Evolutionary conservation across 2,329 filamentous ascomycete species (phyloP).

Genomic region (Ustulina deusta): DNA sequence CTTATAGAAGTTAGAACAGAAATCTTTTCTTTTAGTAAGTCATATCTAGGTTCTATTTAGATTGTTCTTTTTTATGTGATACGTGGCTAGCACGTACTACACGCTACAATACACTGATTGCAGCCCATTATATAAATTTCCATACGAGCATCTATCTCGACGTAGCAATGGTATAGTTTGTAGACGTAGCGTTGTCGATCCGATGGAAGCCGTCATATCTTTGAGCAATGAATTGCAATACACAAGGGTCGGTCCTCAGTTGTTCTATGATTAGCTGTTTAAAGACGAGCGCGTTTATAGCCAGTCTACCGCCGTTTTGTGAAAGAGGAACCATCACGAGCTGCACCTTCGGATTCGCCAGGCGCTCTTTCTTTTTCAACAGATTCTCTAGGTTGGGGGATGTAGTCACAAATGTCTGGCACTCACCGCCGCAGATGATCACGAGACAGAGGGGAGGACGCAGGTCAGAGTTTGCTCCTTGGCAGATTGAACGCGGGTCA

Average conservation of each 20-base stretch:
- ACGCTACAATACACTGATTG: too few relatives aligned
- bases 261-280: neutral
- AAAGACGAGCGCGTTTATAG: neutral
- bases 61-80: too few relatives aligned
- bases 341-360: neutral
- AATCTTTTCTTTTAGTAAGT: too few relatives aligned
- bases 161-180: constrained; percentile 10
- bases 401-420: neutral
- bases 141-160: constrained; percentile 7
- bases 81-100: too few relatives aligned
- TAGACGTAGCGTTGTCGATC: constrained; percentile 2
- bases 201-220: constrained; percentile 17
- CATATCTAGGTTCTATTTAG: too few relatives aligned
- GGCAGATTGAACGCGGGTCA: neutral
- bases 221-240: constrained; percentile 8
- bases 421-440: neutral
- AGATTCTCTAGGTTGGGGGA: neutral
- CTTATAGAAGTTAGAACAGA: too few relatives aligned
- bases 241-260: constrained; percentile 6
- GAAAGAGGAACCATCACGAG: constrained; percentile 6
- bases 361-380: neutral
- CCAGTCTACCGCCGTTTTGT: neutral
- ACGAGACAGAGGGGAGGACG: neutral
- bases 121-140: too few relatives aligned
- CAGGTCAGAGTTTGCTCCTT: neutral